Evolutionary conservation across 208 protist species (phyloP), one percentile per base, ranked within the genome.

Genomic region (Acanthamoeba sp.): DNA sequence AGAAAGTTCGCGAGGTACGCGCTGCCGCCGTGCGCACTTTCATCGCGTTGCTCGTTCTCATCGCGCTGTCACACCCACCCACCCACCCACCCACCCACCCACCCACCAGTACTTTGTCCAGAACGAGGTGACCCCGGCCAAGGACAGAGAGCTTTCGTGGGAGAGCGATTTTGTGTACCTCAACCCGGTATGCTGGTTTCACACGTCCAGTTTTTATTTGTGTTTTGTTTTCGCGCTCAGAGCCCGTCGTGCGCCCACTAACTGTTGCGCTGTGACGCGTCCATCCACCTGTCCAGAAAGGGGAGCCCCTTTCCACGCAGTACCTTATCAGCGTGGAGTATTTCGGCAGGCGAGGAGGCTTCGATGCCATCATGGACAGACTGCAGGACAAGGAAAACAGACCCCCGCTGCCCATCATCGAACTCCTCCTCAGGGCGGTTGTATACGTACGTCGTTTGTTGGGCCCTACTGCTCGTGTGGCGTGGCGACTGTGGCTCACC

Each of bases 261-360:
- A n/a, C n/a, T n/a, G n/a, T n/a, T n/a, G n/a, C n/a, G n/a, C n/a
- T n/a, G n/a, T n/a, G n/a, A n/a, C n/a, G n/a, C n/a, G n/a, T n/a
- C n/a, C n/a, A n/a, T n/a, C n/a, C n/a, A n/a, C n/a, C n/a, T 34
- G n/a, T 91, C 12, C 66, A 93, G 90, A 93, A 93, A 84, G 90
- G 32, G 22, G 90, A 93, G 27, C 24, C 69, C 3, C 78, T 93
- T 16, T 59, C 71, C 5, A 18, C 66, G 16, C 90, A 93, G 4
- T 93, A 93, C 66, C n/a, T 94, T n/a, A 94, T 94, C 52, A 94
- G 52, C 57, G 50, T 94, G 36, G 52, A 94, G 2, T 94, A 94
- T 48, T 94, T 94, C 71, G 91, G 91, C 34, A 89, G 42, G 42
- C 91, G 91, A 14, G 91, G 91, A 40, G 91, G 91, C 40, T 88